Percentiles rank a stretch among this genome's conserved stretches.
phyloP scores from a whole-genome alignment of 2,329 filamentous ascomycete species.

The Colletotrichum sp. region DNA sequence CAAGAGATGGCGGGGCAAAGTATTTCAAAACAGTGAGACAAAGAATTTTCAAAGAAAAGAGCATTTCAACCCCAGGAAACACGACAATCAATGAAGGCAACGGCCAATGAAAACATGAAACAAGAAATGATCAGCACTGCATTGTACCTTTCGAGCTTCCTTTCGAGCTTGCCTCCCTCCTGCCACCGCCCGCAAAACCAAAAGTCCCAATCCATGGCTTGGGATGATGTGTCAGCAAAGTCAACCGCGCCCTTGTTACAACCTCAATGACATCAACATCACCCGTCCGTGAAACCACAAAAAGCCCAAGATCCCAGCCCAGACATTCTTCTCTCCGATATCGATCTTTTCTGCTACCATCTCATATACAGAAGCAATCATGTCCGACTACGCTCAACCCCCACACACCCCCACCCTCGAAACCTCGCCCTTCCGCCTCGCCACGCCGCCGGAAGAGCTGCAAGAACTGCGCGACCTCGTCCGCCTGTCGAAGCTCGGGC shows the following conservation, averaged over 20 bases:
- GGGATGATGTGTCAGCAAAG: background rate
- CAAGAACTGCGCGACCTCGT: background rate
- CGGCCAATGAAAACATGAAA: rapidly evolving
- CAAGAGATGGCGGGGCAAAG: no score
- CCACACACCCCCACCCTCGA: background rate
- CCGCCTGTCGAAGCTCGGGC: background rate
- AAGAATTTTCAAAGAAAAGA: no score
- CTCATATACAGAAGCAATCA: background rate
- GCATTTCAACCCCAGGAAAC: no score
- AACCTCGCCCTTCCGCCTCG: background rate
- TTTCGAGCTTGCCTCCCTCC: rapidly evolving
- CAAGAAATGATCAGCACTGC: background rate
- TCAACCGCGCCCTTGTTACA: background rate
- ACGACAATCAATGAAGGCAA: no score
- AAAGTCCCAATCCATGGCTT: background rate
- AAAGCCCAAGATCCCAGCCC: rapidly evolving
- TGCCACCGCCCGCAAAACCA: background rate
- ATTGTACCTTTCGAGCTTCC: rapidly evolving
- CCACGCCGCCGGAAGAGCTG: background rate
- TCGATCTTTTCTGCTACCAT: no score
- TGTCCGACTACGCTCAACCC: background rate
- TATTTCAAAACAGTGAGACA: no score
- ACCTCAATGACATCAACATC: background rate
- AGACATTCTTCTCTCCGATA: background rate
- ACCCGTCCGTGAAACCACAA: rapidly evolving